Evolutionary conservation across 75 land plant genomes (phyloP), one percentile per base, ranked within the genome.

Genomic region (Chamaecyparis obtusa): DNA sequence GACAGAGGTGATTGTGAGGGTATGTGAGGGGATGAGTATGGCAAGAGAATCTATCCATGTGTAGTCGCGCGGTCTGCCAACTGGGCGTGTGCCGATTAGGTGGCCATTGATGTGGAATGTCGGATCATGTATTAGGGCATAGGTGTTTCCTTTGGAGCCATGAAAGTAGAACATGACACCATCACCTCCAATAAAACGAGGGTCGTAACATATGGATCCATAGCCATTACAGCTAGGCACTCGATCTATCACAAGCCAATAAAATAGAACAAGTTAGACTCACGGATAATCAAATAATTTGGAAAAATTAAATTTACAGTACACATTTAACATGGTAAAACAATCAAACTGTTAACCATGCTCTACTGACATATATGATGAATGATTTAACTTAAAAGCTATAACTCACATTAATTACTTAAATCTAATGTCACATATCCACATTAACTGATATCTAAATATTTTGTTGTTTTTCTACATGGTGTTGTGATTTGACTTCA

Each of bases 31-130:
- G 84, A 33, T 90, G 71, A 94, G 77, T 77, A 94, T 39, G 11
- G 93, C 95, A 14, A 94, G 89, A 15, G 94, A 92, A 60, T 94
- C 93, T 17, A 94, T 87, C 95, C 95, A 94, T 0, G 95, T 94
- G 86, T 84, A 94, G 88, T 94, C 95, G 19, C 95, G 84, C n/a
- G 88, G 36, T 49, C 95, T 67, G 30, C 92, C 95, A 2, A 55
- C 81, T 17, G 94, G 94, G 5, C 92, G 71, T 35, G 77, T 88
- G 56, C 95, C 95, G 33, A 93, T 93, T 76, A 89, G 88, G 83
- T 67, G 93, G 48, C 88, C 91, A 46, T 92, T 92, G 55, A 92
- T 48, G 30, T 90, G 91, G 32, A 91, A 75, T 87, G 86, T 46
- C 33, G 56, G n/a, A 86, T 91, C 92, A 19, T 87, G 72, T 67